Evolutionary conservation across 169 alveolate species (phyloP).

Genomic region (Blepharisma undulans): DNA sequence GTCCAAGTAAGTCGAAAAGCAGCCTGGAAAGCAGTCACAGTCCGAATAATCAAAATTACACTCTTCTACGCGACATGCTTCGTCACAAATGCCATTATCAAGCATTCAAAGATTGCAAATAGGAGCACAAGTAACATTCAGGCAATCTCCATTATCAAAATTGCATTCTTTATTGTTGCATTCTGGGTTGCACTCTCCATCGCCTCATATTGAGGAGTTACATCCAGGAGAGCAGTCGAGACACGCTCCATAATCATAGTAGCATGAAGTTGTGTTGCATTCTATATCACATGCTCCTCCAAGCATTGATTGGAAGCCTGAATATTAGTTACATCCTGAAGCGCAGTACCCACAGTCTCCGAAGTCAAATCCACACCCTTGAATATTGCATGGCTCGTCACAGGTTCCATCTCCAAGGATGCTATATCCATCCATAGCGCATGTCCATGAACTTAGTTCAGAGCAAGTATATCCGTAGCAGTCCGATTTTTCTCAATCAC

Average conservation of each 20-base stretch:
- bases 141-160: background rate
- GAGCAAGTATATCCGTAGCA: background rate
- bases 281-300: background rate
- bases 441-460: background rate
- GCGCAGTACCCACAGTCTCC: slow-evolving; percentile 28
- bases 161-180: slow-evolving; percentile 14
- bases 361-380: slow-evolving; percentile 15
- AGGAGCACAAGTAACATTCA: background rate
- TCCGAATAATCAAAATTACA: background rate
- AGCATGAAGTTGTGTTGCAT: background rate
- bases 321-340: background rate
- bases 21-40: background rate
- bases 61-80: background rate
- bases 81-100: background rate
- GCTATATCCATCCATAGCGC: background rate
- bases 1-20: background rate
- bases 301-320: background rate
- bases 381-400: background rate
- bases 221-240: background rate
- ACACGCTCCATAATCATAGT: background rate
- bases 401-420: slow-evolving; percentile 29
- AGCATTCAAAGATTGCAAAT: background rate
- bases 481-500: background rate
- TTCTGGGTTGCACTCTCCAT: slow-evolving; percentile 11
- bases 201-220: background rate